These are phyloP conservation scores for Hypoxylon sp. DNA, from an alignment of 2,329 filamentous ascomycete genomes.

Conservation along the genomic window DNA sequence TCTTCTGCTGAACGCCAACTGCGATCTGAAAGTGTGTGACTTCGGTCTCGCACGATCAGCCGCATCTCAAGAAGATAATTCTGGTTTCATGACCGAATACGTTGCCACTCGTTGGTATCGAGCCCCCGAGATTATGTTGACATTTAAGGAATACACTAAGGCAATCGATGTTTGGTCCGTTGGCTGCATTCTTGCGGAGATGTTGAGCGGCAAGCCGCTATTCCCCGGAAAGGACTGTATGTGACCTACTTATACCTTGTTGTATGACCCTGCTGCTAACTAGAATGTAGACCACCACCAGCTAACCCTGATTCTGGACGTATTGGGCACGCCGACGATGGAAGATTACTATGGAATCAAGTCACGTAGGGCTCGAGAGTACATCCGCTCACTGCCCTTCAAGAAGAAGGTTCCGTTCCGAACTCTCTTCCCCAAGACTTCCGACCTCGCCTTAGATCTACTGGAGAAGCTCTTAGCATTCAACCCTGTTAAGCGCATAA, in stretches of 20 bases:
- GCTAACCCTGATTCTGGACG: slow-evolving; percentile 95
- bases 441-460: slow-evolving; percentile 93
- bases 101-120: slow-evolving; percentile 99
- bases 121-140: slow-evolving; percentile 99
- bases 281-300: slow-evolving; percentile 88
- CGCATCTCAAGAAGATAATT: slow-evolving; percentile 98
- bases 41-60: slow-evolving; percentile 96
- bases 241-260: slow-evolving; percentile 55
- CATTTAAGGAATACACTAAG: slow-evolving; percentile 99
- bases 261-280: slow-evolving; percentile 34
- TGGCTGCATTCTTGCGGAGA: slow-evolving; percentile 97
- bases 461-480: slow-evolving; percentile 97
- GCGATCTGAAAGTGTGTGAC: slow-evolving; percentile 98
- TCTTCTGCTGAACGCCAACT: slow-evolving; percentile 96
- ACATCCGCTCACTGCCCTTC: slow-evolving; percentile 97
- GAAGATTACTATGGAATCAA: slow-evolving; percentile 99
- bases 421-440: slow-evolving; percentile 98
- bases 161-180: slow-evolving; percentile 99
- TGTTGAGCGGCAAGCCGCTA: slow-evolving; percentile 97
- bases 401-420: slow-evolving; percentile 99
- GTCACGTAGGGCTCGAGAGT: slow-evolving; percentile 95
- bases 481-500: slow-evolving; percentile 98
- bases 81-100: slow-evolving; percentile 99
- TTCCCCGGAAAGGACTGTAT: slow-evolving; percentile 99
- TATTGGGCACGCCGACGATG: slow-evolving; percentile 98